phyloP scores from a whole-genome alignment of 129 eudicot genomes.

The Flaveria linearis region DNA sequence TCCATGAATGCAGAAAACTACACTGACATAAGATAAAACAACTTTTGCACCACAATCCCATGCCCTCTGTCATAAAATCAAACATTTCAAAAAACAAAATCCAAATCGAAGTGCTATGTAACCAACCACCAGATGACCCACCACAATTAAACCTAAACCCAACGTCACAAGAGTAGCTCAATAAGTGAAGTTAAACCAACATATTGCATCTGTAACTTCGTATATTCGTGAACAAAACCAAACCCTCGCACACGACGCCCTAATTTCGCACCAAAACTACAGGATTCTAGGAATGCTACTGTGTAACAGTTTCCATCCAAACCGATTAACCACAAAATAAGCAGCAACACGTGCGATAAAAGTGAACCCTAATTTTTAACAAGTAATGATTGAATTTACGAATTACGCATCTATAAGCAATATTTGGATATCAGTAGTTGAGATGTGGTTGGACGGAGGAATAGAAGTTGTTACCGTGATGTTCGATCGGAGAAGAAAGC shows the following conservation, averaged over 20 bases:
- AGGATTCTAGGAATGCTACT: neutral
- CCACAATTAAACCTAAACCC: neutral
- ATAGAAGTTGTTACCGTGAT: slow-evolving; percentile 31
- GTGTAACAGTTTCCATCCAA: neutral
- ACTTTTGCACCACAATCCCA: neutral
- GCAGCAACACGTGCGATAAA: slow-evolving; percentile 9
- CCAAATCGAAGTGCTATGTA: slow-evolving; percentile 21
- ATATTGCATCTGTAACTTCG: slow-evolving; percentile 32
- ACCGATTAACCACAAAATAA: neutral
- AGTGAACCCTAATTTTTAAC: slow-evolving; percentile 28
- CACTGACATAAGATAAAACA: neutral
- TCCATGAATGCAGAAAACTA: slow-evolving; percentile 7
- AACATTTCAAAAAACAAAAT: slow-evolving; percentile 17
- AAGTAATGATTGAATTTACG: slow-evolving; percentile 8
- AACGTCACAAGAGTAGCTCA: neutral
- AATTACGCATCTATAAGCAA: neutral
- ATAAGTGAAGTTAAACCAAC: slow-evolving; percentile 11
- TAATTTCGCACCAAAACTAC: slow-evolving; percentile 16
- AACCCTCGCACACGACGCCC: slow-evolving; percentile 11
- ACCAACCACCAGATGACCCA: neutral
- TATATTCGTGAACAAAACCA: no score
- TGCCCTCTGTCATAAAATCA: neutral
- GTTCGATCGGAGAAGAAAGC: slow-evolving; percentile 25
- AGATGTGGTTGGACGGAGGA: neutral
- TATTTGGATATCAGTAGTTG: neutral